phyloP scores from a whole-genome alignment of 2,329 filamentous ascomycete genomes.

The Sphaerulina populicola region DNA sequence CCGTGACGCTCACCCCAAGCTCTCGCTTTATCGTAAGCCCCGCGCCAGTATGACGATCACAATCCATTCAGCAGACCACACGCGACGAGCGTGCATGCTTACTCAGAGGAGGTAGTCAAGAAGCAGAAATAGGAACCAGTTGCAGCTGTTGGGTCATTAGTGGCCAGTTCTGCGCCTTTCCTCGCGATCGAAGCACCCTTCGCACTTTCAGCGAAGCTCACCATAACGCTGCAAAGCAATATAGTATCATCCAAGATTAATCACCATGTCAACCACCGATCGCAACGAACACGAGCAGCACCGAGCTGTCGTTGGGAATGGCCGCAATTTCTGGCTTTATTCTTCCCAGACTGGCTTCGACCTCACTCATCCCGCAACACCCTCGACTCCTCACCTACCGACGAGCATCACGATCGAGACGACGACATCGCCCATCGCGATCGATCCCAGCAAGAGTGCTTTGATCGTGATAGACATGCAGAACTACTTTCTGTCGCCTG shows the following conservation, averaged over 20 bases:
- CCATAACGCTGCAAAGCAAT: background rate
- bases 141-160: too few species aligned
- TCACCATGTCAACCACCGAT: background rate
- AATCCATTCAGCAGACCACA: too few species aligned
- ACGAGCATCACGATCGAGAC: constrained; percentile 25
- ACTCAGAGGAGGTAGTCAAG: too few species aligned
- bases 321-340: constrained; percentile 41
- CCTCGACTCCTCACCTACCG: constrained; percentile 22
- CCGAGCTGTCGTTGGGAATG: constrained; percentile 35
- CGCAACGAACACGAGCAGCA: constrained; percentile 5
- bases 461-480: constrained; percentile 33
- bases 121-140: too few species aligned
- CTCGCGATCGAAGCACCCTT: background rate
- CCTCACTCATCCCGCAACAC: constrained; percentile 37
- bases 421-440: constrained; percentile 25
- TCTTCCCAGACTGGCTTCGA: constrained; percentile 39
- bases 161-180: background rate
- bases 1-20: background rate
- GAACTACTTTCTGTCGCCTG: constrained; percentile 31
- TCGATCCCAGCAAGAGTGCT: constrained; percentile 31
- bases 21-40: constrained; percentile 1
- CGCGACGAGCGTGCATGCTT: too few species aligned
- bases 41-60: too few species aligned
- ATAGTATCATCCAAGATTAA: background rate
- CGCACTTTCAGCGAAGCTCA: background rate